Evolutionary conservation across 306 rosid species (phyloP), one percentile per base, ranked within the genome.

Genomic region (Acacia crassicarpa): DNA sequence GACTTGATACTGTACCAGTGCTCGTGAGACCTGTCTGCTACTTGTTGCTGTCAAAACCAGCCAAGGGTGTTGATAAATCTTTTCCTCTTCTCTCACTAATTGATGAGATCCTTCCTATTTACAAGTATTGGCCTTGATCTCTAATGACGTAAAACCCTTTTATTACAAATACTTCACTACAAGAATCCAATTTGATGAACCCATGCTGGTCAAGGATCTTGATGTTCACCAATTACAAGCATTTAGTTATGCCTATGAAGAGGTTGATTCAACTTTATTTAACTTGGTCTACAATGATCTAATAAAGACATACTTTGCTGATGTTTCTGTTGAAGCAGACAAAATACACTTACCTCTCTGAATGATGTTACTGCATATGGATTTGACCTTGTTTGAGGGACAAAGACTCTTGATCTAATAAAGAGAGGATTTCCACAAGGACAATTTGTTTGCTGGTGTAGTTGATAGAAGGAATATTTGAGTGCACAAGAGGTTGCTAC

Each of bases 121-220:
- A 89, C 88, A 84, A 80, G 92, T 91, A 85, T 81, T 3, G 27
- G 17, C 48, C n/a, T 51, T 59, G 17, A 75, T 38, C 69, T 62
- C 38, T 8, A 54, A 20, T 54, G 25, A 54, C 22, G 13, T 49
- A 7, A 83, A 17, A 30, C 30, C 30, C 30, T 53, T 49, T 51
- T 66, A 56, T 69, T 35, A 27, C 65, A 15, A 10, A 22, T 43
- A 44, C 48, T 84, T 22, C 51, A 40, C 92, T 78, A 32, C 87
- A 15, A 88, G 94, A 89, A 80, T 90, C 73, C 92, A 90, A 80
- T 88, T 90, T 83, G 94, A 90, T 78, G 94, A 90, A 82, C 91
- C 94, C 45, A 72, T 86, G 33, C 84, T 90, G 5, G 87, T 88
- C 16, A 77, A 59, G 76, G 91, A 88, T 85, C 94, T 90, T 53